Base-by-base conservation (phyloP, 2,329 filamentous ascomycete species). In the Xylaria sp. region DNA sequence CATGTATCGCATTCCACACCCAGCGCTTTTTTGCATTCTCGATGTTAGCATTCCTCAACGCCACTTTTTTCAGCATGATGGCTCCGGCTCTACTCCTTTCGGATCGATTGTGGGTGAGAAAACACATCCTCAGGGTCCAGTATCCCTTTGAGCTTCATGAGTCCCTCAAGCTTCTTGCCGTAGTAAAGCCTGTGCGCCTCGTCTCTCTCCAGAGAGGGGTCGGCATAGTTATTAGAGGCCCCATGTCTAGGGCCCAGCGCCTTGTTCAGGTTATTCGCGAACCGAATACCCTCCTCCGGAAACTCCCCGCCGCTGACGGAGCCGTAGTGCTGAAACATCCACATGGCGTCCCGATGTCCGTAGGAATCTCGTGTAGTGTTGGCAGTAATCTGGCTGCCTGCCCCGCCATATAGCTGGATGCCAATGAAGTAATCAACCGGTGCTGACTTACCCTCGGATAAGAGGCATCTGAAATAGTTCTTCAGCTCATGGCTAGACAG, bases 361-460 rank as follows among this genome's bases (percentile, higher is more conserved):
- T 78, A 81, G 13, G 63, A 48, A 46, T 72, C 71, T 7, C 50
- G 44, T 15, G 13, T 18, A n/a, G 15, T 37, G 20, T 56, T 39
- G 25, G 61, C 58, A 60, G 56, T 75, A 68, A 82, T 81, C 59
- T 74, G 74, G 56, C 79, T 81, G 52, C 77, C 75, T 7, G 63
- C 54, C 3, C 80, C 80, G 13, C 80, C 80, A 54, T 79, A 81
- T 8, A 82, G 71, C 61, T 81, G 77, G 10, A 74, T 37, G 34
- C 81, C 75, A 54, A 77, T 69, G 65, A 75, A 82, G 74, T 79
- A 81, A 15, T 59, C 57, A 32, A 79, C 70, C 1, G 74, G 71
- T 1, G 73, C 56, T 0, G 50, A 50, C 13, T 61, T 1, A 32
- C 69, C 73, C 51, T 70, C n/a, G 3, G 68, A 25, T 0, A 75